Percentiles rank a stretch among this genome's conserved stretches.
Evolutionary conservation across 345 rosid genomes (phyloP).

Genomic region (Heritiera littoralis): DNA sequence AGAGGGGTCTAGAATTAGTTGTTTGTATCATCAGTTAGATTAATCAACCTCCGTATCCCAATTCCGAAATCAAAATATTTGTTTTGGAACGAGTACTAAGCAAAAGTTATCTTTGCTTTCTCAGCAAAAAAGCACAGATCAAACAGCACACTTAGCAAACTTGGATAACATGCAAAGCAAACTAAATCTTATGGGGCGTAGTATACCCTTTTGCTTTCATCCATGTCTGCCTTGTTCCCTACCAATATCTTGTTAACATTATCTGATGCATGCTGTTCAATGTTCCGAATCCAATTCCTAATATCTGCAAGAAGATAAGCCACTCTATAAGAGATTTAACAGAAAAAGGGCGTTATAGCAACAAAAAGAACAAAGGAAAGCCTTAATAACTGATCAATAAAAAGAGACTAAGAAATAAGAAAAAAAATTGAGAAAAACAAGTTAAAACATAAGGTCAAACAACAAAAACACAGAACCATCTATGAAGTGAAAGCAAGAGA

Average conservation of each 20-base stretch:
- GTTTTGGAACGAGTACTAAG: background rate
- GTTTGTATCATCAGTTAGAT: background rate
- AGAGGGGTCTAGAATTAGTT: background rate
- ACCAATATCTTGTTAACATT: conserved; percentile 94
- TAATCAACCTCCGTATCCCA: background rate
- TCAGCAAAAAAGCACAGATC: background rate
- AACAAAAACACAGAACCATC: conserved; percentile 5
- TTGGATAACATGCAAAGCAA: background rate
- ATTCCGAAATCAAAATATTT: background rate
- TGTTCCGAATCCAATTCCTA: conserved; percentile 97
- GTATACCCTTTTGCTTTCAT: conserved; percentile 94
- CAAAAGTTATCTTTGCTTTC: background rate
- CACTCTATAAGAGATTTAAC: conserved; percentile 19
- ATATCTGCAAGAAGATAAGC: conserved; percentile 62
- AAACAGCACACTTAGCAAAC: background rate
- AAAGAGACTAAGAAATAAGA: background rate
- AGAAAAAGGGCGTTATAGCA: background rate
- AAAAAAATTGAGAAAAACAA: background rate
- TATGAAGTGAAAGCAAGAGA: conserved; percentile 21
- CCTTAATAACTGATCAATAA: background rate
- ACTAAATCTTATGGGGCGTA: background rate
- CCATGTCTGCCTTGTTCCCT: conserved; percentile 99
- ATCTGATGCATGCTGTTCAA: conserved; percentile 97
- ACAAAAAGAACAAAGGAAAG: conserved; percentile 15
- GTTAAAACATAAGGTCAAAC: background rate